Conservation (phyloP, 2,329 filamentous ascomycete genomes). For the Chrysoporthe cubensis region DNA sequence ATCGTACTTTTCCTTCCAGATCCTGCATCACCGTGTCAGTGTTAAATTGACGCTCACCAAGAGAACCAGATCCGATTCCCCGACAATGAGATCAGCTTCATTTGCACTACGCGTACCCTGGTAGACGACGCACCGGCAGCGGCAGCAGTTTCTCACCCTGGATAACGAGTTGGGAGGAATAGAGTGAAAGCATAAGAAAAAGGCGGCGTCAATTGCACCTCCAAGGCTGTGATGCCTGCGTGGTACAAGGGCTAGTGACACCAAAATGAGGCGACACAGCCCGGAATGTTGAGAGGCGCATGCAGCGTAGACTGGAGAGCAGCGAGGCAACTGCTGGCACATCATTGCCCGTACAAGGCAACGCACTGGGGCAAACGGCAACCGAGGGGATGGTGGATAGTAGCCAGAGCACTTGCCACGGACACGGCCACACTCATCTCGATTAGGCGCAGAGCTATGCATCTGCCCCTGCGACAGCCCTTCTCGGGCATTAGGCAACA, state of each 20-base stretch:
- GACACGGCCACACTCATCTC: neutral
- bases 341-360: slow-evolving; percentile 6
- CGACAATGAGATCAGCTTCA: neutral
- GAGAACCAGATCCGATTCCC: neutral
- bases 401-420: slow-evolving; percentile 10
- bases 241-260: slow-evolving; percentile 9
- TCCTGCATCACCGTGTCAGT: slow-evolving; percentile 60
- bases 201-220: neutral
- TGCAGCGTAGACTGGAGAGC: neutral
- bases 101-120: neutral
- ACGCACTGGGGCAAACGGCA: neutral
- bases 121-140: neutral
- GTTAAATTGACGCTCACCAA: neutral
- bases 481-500: slow-evolving; percentile 15
- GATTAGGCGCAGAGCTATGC: neutral
- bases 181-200: neutral
- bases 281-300: neutral
- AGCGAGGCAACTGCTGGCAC: neutral
- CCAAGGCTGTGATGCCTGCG: neutral
- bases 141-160: neutral
- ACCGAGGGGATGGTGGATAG: neutral
- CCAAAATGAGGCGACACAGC: slow-evolving; percentile 5
- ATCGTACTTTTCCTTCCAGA: slow-evolving; percentile 97
- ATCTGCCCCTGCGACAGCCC: neutral
- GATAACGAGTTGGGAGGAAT: no score